Base-by-base conservation (phyloP, 2,329 filamentous ascomycete species). In the Sporothrix curviconia region DNA sequence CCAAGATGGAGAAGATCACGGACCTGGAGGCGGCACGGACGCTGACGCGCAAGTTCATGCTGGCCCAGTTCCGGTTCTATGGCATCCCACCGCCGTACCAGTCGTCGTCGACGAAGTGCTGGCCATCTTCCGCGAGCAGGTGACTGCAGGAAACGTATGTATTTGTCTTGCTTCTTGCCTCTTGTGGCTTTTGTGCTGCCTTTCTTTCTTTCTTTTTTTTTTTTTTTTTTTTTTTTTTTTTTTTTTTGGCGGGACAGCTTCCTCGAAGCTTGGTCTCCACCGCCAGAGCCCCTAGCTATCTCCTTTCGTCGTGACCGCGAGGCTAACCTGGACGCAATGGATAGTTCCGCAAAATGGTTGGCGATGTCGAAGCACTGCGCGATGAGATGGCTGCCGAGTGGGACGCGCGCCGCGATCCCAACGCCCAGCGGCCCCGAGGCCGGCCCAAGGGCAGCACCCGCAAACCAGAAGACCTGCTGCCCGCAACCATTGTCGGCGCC, bases 1-100 rank as follows among this genome's bases (percentile, higher is more conserved):
- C 60, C 43, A 64, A 64, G 59, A 62, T 63, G 60, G 61, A 64
- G 58, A 63, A 61, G 56, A 63, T 64, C 30, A 60, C 63, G 1
- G 61, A 62, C 47, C 34, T 56, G 4, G 61, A 63, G 56, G 63
- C 63, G 14, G 39, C 56, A 15, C 59, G 59, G 30, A 59, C 51
- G 22, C 49, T 64, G 57, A 55, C 63, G 40, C 60, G 60, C 17
- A 61, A 60, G 53, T 64, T 64, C 22, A 61, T 64, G 42, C 55
- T 62, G 46, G 61, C 63, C 0, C 63, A 64, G 59, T 64, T 63
- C 44, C 57, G 61, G 17, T 64, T 64, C 58, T 64, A 64, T 58
- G 63, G 63, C 19, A 58, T 63, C 44, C 60, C 63, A 54, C 61
- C 61, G 55, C 62, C 62, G 17, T 63, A 61, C 39, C 61, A 61